Evolutionary conservation across 2,329 filamentous ascomycete genomes (phyloP), one percentile per base, ranked within the genome.

Genomic region (Coleophoma cylindrospora): DNA sequence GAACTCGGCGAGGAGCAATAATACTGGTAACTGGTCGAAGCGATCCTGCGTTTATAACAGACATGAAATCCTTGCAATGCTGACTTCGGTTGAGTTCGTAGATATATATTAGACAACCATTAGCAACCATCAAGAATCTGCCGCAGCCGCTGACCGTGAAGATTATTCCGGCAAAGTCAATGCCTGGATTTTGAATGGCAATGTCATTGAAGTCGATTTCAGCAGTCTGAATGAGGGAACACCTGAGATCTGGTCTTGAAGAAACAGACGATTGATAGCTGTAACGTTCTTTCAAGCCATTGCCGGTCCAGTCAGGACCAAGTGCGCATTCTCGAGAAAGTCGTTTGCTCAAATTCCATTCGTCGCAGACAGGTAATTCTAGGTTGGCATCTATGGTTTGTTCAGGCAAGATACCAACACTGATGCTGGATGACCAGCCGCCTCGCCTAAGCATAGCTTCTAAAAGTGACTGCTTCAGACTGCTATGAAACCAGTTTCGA

Each of bases 401-500:
- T 53, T 62, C 51, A 17, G 46, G 59, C 40, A 55, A 56, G 49
- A 58, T 58, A 54, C 64, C 68, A 49, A 57, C 60, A 47, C 53
- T 54, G 54, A 67, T 69, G 49, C 64, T 70, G 59, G 63, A 71
- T 68, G 68, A 76, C 75, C 79, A 81, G 4, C 80, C 80, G 36
- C 76, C 77, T 51, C 75, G 68, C 56, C 70, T 73, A 41, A 85
- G 60, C 77, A 84, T 83, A 2, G 58, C 59, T 22, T 67, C 64
- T 11, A 86, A 66, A 2, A 86, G 56, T 2, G 58, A 65, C 40
- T 66, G 64, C 45, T 82, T 68, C n/a, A 86, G 62, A 45, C 80
- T 79, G 19, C 73, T 74, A 36, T 73, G 64, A 68, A 84, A 80
- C 83, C 80, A 87, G 34, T 66, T 64, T 43, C 75, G 74, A 59